Evolutionary conservation across 331 rosid genomes (phyloP).

Genomic region (Prunus yedoensis): DNA sequence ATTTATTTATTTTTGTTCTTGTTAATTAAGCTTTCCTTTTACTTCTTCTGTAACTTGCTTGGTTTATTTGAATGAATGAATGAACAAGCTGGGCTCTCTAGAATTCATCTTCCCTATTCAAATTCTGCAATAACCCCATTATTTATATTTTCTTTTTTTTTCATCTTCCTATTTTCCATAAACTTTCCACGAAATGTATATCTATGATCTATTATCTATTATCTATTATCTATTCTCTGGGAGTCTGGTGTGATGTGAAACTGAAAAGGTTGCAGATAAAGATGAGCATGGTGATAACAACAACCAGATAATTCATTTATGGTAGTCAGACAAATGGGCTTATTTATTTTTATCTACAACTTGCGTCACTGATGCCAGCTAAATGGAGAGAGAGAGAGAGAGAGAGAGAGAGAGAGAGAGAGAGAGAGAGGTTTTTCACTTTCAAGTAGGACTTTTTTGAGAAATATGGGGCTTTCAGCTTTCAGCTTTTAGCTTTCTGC

Average conservation of each 20-base stretch:
- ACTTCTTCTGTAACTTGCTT: constrained; percentile 13
- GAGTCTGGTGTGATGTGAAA: not conserved
- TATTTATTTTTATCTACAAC: not conserved
- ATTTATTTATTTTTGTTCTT: not conserved
- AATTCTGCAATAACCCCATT: not conserved
- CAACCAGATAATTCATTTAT: constrained; percentile 1
- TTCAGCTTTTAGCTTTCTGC: not conserved
- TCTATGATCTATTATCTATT: no score
- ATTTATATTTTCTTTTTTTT: not conserved
- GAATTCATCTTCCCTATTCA: constrained; percentile 7
- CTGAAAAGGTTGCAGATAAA: not conserved
- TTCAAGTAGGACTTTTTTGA: not conserved
- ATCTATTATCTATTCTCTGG: no score
- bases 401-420: not conserved
- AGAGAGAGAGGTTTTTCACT: not conserved
- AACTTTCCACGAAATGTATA: not conserved
- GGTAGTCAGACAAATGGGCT: not conserved
- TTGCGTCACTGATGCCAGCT: not conserved
- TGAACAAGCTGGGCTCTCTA: constrained; percentile 10
- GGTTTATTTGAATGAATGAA: constrained; percentile 16
- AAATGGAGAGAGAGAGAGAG: not conserved
- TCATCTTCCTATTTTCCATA: not conserved
- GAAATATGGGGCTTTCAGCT: not conserved
- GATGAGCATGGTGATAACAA: not conserved
- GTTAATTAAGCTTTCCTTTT: not conserved